Evolutionary conservation across 306 rosid species (phyloP).

Genomic region (Vachellia collinsii): DNA sequence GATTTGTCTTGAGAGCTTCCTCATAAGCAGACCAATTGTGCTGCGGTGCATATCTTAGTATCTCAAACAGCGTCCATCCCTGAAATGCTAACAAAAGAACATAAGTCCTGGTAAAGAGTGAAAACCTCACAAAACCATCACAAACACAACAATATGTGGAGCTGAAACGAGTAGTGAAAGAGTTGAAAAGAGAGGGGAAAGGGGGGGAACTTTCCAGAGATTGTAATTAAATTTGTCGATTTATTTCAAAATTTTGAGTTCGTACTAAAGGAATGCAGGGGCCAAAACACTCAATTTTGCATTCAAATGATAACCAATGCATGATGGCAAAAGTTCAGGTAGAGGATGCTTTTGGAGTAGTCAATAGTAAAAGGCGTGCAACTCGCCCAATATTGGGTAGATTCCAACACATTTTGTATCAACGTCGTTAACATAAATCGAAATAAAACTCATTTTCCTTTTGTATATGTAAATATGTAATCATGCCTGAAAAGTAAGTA

Average conservation of each 20-base stretch:
- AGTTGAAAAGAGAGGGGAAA: not conserved
- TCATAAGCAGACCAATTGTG: conserved; percentile 97
- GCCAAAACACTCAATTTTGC: not conserved
- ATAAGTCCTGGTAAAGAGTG: conserved; percentile 18
- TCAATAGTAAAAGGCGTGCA: not conserved
- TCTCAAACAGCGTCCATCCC: conserved; percentile 98
- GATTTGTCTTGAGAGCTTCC: conserved; percentile 93
- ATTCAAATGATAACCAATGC: not conserved
- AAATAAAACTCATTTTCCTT: too few species aligned
- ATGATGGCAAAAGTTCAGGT: not conserved
- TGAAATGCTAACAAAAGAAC: conserved; percentile 30
- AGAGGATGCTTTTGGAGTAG: not conserved
- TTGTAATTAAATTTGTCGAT: not conserved
- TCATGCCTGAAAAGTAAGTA: too few species aligned
- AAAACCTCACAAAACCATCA: conserved; percentile 18
- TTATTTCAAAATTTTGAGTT: not conserved
- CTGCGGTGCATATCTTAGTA: conserved; percentile 87
- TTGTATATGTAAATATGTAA: too few species aligned
- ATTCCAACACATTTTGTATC: not conserved
- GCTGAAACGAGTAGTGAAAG: not conserved
- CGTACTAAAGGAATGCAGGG: not conserved
- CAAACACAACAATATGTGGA: not conserved
- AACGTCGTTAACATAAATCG: too few species aligned
- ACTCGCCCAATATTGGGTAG: not conserved
- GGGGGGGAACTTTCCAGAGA: not conserved